A percentile compares a stretch with the other conserved stretches of the same genome.
phyloP scores from a whole-genome alignment of 768 basidiomycete species.

The Serendipita sp. region DNA sequence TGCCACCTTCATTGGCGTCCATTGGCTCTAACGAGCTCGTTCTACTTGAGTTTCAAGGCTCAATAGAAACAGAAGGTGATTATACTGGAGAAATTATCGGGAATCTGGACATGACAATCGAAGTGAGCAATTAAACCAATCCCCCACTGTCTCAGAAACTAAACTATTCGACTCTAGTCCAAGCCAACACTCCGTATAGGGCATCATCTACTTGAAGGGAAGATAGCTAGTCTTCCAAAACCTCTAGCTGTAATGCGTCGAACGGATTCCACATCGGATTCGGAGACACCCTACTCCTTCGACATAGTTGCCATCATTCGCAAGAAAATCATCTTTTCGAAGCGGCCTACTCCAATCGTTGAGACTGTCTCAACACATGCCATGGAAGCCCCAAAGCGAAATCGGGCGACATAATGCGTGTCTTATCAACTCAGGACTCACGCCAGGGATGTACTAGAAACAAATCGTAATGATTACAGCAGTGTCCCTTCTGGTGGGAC shows the following conservation, averaged over 20 bases:
- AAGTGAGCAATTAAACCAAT: constrained; percentile 6
- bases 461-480: constrained; percentile 2
- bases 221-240: constrained; percentile 54
- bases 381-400: neutral
- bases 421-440: neutral
- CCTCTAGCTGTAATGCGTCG: constrained; percentile 50
- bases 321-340: constrained; percentile 69
- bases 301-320: constrained; percentile 54
- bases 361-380: neutral
- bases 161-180: constrained; percentile 26
- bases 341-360: constrained; percentile 58
- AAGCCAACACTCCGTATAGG: constrained; percentile 71
- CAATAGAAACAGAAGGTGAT: constrained; percentile 53
- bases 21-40: constrained; percentile 68
- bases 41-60: constrained; percentile 77
- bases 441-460: neutral
- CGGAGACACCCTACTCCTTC: constrained; percentile 28
- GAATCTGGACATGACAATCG: constrained; percentile 46
- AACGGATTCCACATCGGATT: constrained; percentile 11
- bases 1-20: constrained; percentile 48
- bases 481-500: neutral
- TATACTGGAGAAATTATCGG: constrained; percentile 62
- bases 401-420: neutral
- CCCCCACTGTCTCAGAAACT: neutral
- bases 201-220: constrained; percentile 82